phyloP scores from a whole-genome alignment of 2,329 filamentous ascomycete genomes.

The Sphaerulina populicola region DNA sequence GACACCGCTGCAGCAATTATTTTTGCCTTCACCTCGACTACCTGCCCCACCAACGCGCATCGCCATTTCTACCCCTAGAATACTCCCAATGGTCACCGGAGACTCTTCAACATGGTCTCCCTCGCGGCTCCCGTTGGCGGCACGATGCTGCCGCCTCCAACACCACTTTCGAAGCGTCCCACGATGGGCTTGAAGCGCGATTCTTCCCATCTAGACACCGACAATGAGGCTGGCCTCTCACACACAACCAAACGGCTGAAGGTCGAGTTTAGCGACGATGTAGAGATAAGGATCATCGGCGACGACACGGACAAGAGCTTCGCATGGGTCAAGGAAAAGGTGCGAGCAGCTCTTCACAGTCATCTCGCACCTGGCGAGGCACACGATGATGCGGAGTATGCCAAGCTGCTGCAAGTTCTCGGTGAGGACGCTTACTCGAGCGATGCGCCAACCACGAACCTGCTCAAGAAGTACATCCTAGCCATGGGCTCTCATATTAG shows the following conservation, averaged over 20 bases:
- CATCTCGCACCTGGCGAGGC: constrained; percentile 34
- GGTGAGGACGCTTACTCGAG: constrained; percentile 23
- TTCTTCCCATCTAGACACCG: constrained; percentile 32
- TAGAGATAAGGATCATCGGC: constrained; percentile 41
- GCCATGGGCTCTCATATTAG: constrained; percentile 52
- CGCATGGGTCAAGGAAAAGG: constrained; percentile 53
- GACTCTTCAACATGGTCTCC: constrained; percentile 29
- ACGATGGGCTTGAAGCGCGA: constrained; percentile 33
- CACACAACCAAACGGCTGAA: constrained; percentile 39
- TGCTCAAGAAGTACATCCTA: constrained; percentile 51
- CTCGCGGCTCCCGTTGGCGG: constrained; percentile 25
- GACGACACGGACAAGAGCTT: constrained; percentile 46
- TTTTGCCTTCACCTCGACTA: too few relatives aligned
- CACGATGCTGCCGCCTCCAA: constrained; percentile 30
- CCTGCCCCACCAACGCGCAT: background rate
- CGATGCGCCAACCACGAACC: constrained; percentile 45
- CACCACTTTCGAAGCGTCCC: constrained; percentile 27
- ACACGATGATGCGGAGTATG: constrained; percentile 50
- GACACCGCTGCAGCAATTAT: too few relatives aligned
- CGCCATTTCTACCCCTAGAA: background rate
- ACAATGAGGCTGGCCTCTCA: constrained; percentile 31
- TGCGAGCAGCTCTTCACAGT: constrained; percentile 43
- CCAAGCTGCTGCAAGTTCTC: constrained; percentile 38
- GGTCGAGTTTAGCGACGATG: constrained; percentile 44
- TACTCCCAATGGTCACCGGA: constrained; percentile 9